Conservation (phyloP, 2,329 filamentous ascomycete species). For the Stachybotrys chartarum region DNA sequence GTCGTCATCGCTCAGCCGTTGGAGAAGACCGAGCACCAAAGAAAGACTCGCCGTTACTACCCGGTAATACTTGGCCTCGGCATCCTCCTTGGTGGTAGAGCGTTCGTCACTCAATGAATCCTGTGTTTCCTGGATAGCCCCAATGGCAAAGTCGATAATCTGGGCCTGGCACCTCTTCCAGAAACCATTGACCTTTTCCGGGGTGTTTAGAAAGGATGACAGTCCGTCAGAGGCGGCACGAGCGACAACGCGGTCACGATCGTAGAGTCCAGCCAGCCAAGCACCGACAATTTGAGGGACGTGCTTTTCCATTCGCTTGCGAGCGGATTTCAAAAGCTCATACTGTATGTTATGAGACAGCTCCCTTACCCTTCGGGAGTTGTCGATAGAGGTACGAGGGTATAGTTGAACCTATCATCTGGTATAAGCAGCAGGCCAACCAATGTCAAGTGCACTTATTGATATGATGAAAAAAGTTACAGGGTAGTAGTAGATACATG, state of each 20-base stretch:
- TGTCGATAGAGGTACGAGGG: constrained; percentile 84
- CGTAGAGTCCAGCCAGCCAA: constrained; percentile 89
- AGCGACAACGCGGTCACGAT: constrained; percentile 71
- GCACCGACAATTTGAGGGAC: constrained; percentile 72
- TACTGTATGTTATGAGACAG: constrained; percentile 70
- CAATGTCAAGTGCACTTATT: constrained; percentile 1
- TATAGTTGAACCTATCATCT: constrained; percentile 67
- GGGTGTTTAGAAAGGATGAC: constrained; percentile 65
- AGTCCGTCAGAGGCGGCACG: constrained; percentile 74
- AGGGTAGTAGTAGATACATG: background rate
- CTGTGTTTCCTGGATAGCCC: constrained; percentile 73
- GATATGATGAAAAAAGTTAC: background rate
- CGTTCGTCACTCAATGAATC: constrained; percentile 85
- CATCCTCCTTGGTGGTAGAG: constrained; percentile 75
- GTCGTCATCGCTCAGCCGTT: constrained; percentile 41
- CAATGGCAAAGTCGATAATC: constrained; percentile 74
- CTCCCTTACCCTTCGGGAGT: constrained; percentile 79
- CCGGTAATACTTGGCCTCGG: constrained; percentile 75
- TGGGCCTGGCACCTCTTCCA: constrained; percentile 75
- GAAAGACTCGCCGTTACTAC: constrained; percentile 55
- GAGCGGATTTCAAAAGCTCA: constrained; percentile 52
- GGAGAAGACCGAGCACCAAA: constrained; percentile 46
- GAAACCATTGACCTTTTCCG: constrained; percentile 70
- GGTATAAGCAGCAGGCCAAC: background rate
- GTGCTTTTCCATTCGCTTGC: constrained; percentile 77